These are phyloP conservation scores for Xeromyces bisporus DNA, from an alignment of 495 filamentous ascomycete species.

Conservation along the genomic window DNA sequence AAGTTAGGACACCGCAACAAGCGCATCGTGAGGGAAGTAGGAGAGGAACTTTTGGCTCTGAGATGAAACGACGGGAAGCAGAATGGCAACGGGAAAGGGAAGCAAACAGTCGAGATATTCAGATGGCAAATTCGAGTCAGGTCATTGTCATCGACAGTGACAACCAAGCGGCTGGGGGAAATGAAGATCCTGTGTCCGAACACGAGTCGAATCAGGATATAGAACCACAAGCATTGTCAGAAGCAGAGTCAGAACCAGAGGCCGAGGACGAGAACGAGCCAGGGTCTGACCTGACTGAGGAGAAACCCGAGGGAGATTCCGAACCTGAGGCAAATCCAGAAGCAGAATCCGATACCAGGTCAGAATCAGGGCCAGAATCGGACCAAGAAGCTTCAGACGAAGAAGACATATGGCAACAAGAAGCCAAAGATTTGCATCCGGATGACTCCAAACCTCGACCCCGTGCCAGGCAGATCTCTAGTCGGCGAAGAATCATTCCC, in stretches of 20 bases:
- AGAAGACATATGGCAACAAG: conserved; percentile 30
- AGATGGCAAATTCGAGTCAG: conserved; percentile 28
- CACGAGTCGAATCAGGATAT: not conserved
- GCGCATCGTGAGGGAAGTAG: conserved; percentile 1
- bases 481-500: conserved; percentile 5
- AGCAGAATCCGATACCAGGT: not conserved
- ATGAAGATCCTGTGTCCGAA: not conserved
- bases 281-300: too few species aligned
- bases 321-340: not conserved
- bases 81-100: conserved; percentile 36
- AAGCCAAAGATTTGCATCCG: conserved; percentile 15
- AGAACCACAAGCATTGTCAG: not conserved
- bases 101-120: conserved; percentile 31
- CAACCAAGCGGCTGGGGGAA: conserved; percentile 6
- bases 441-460: conserved; percentile 4
- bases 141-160: conserved; percentile 37
- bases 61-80: conserved; percentile 18
- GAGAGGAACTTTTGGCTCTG: conserved; percentile 5
- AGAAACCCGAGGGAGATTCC: not conserved
- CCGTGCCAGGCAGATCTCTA: conserved; percentile 3
- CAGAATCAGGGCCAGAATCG: not conserved
- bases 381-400: conserved; percentile 6
- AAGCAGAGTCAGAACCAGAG: conserved; percentile 1
- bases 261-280: not conserved
- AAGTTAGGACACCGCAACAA: conserved; percentile 5